Evolutionary conservation across 805 yeast species (phyloP).

Genomic region (Tetrapisispora fleetii): DNA sequence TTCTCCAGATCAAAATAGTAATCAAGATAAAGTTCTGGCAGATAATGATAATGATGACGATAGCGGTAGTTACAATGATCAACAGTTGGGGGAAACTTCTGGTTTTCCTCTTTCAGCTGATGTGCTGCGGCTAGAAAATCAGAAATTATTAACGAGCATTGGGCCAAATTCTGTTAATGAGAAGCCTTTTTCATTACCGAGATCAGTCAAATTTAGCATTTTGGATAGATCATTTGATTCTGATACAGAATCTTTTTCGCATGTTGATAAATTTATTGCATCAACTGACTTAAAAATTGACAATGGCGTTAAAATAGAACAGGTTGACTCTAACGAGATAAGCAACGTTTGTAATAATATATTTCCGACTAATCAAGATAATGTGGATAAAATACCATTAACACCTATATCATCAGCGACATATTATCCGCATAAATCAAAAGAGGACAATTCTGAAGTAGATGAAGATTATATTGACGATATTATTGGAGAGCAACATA

Average conservation of each 20-base stretch:
- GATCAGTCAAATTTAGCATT: neutral
- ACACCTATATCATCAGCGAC: slow-evolving; percentile 66
- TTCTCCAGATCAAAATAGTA: slow-evolving; percentile 18
- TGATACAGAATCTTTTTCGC: neutral
- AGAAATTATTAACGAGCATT: neutral
- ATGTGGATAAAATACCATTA: slow-evolving; percentile 14
- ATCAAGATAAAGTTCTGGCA: neutral
- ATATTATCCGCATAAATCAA: slow-evolving; percentile 56
- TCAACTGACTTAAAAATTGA: neutral
- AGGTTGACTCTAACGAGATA: neutral
- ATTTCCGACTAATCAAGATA: neutral
- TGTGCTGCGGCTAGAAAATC: neutral
- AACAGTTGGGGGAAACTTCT: neutral
- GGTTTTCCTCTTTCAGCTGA: neutral
- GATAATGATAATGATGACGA: neutral
- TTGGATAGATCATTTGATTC: neutral
- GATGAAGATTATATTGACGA: slow-evolving; percentile 4
- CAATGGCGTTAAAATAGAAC: neutral
- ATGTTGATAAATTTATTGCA: neutral
- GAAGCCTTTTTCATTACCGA: neutral
- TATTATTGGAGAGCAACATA: neutral
- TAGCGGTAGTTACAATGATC: neutral
- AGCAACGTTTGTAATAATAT: neutral
- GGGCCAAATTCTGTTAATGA: neutral
- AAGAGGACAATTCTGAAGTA: neutral